Evolutionary conservation across 192 early-diverging fungal genomes (phyloP).

Genomic region (Phycomyces blakesleeanus): DNA sequence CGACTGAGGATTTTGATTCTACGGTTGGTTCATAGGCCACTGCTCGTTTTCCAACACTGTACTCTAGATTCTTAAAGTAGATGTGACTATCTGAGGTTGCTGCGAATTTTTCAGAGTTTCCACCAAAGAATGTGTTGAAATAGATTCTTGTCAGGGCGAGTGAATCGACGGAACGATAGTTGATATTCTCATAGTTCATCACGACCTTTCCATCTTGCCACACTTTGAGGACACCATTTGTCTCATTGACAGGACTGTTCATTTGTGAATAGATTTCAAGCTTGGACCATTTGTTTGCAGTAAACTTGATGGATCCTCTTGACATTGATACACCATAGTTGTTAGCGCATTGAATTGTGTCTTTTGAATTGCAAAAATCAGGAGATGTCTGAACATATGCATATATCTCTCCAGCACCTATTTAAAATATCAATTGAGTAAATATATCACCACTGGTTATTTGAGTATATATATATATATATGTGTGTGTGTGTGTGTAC

Average conservation of each 20-base stretch:
- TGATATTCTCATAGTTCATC: slow-evolving; percentile 34
- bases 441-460: not conserved
- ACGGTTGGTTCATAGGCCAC: not conserved
- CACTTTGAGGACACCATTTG: slow-evolving; percentile 41
- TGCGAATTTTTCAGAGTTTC: slow-evolving; percentile 35
- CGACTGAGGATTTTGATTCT: not conserved
- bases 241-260: slow-evolving; percentile 8
- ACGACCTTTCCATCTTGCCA: slow-evolving; percentile 39
- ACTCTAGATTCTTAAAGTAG: slow-evolving; percentile 45
- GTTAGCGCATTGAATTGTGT: slow-evolving; percentile 35
- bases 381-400: slow-evolving; percentile 42
- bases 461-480: no score
- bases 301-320: slow-evolving; percentile 44
- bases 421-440: not conserved
- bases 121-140: slow-evolving; percentile 56
- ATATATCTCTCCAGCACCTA: slow-evolving; percentile 35
- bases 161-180: slow-evolving; percentile 37
- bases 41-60: slow-evolving; percentile 37
- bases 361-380: slow-evolving; percentile 29
- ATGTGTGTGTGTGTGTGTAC: not conserved
- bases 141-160: slow-evolving; percentile 41
- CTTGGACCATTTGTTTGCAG: slow-evolving; percentile 32
- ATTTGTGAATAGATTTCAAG: slow-evolving; percentile 41
- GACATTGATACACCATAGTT: slow-evolving; percentile 49
- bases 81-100: slow-evolving; percentile 33